Percentiles rank a stretch among this genome's conserved stretches.
Conservation (phyloP, 129 eudicot genomes). For the Rutidosis leptorrhynchoides region DNA sequence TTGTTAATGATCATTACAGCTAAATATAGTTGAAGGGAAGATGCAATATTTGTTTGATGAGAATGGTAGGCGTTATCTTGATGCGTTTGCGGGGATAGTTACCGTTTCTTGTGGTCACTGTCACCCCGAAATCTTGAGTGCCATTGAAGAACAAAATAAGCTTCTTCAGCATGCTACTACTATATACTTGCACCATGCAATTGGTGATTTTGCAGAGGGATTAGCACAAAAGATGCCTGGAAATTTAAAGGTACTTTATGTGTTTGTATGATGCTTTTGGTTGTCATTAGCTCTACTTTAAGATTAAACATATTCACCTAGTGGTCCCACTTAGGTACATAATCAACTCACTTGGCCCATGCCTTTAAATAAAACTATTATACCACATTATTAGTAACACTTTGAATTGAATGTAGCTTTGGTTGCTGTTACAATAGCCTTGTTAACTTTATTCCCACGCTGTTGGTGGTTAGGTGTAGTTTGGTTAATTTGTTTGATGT, state of each 20-base stretch:
- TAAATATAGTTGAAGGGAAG: slow-evolving; percentile 96
- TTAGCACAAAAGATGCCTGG: slow-evolving; percentile 97
- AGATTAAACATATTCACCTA: not conserved
- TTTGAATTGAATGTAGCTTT: no score
- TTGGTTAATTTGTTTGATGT: no score
- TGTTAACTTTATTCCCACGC: no score
- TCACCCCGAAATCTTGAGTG: slow-evolving; percentile 79
- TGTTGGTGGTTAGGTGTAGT: no score
- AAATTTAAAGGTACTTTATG: slow-evolving; percentile 61
- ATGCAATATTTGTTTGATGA: slow-evolving; percentile 97
- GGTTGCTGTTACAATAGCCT: no score
- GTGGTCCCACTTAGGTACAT: slow-evolving; percentile 13
- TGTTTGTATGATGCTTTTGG: not conserved
- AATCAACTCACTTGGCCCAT: not conserved
- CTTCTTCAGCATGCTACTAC: slow-evolving; percentile 99
- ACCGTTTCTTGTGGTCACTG: slow-evolving; percentile 99
- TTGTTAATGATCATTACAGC: slow-evolving; percentile 35
- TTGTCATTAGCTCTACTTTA: not conserved
- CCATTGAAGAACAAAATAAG: slow-evolving; percentile 74
- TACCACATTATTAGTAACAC: no score
- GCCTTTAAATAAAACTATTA: not conserved
- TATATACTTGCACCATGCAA: slow-evolving; percentile 92
- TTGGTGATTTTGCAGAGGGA: slow-evolving; percentile 94
- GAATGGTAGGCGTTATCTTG: slow-evolving; percentile 81
- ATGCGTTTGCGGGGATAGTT: slow-evolving; percentile 97